These are phyloP conservation scores for Cavenderia fasciculata DNA, from an alignment of 78 protist species.

Conservation along the genomic window DNA sequence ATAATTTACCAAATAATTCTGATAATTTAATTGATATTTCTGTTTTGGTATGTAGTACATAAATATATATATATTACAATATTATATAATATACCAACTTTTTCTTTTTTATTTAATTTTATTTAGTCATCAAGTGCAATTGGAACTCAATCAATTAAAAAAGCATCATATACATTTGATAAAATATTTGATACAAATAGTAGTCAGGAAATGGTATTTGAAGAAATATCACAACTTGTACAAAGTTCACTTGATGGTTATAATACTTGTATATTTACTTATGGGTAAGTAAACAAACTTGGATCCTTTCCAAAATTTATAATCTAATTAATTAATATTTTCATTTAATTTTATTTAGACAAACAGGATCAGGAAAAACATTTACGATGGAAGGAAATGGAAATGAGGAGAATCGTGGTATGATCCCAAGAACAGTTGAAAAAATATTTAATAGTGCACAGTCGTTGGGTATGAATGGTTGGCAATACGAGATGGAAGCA, in stretches of 20 bases:
- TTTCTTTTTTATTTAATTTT: neutral
- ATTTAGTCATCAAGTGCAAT: neutral
- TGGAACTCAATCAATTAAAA: neutral
- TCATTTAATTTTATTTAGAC: neutral
- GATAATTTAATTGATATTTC: constrained; percentile 4
- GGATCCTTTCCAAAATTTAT: neutral
- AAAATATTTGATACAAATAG: constrained; percentile 67
- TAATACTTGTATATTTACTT: constrained; percentile 93
- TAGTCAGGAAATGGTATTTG: constrained; percentile 86
- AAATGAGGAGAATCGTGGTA: constrained; percentile 55
- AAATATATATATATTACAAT: constrained; percentile 9
- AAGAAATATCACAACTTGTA: constrained; percentile 85
- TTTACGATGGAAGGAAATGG: constrained; percentile 87
- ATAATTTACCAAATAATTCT: neutral
- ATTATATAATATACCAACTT: neutral
- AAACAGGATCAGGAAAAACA: constrained; percentile 92
- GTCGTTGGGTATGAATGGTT: constrained; percentile 34
- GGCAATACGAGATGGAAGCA: constrained; percentile 71
- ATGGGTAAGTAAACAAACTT: constrained; percentile 91
- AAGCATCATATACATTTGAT: constrained; percentile 76
- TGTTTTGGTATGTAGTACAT: neutral
- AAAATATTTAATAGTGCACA: constrained; percentile 56
- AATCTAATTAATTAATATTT: neutral
- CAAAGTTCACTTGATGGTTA: constrained; percentile 89
- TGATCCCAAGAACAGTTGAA: constrained; percentile 83